Evolutionary conservation across 225 moss, liverwort and hornwort species (phyloP).

Genomic region (Polytrichum commune): DNA sequence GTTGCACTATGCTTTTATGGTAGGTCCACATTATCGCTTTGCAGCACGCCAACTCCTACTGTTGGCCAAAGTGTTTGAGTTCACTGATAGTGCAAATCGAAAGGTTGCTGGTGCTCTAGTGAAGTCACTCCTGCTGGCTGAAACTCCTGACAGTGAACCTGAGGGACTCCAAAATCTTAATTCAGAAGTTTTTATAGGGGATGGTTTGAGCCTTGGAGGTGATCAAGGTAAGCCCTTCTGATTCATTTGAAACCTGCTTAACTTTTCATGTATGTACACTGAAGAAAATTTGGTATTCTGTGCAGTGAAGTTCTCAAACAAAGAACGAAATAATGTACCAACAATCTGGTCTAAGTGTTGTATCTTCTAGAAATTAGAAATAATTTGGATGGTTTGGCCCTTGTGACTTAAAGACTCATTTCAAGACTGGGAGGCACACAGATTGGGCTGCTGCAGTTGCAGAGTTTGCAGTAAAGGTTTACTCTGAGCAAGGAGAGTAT

Average conservation of each 20-base stretch:
- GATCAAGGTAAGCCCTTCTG: constrained; percentile 58
- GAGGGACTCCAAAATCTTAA: constrained; percentile 27
- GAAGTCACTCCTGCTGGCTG: constrained; percentile 68
- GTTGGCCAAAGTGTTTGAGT: constrained; percentile 77
- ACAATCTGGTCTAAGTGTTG: too few relatives aligned
- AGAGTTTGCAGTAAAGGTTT: constrained; percentile 70
- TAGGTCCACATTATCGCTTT: constrained; percentile 77
- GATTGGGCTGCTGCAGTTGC: constrained; percentile 87
- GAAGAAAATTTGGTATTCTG: too few relatives aligned
- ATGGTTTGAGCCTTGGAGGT: constrained; percentile 86
- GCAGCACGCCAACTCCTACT: constrained; percentile 80
- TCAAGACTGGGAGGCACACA: constrained; percentile 13
- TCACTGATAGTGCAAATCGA: constrained; percentile 78
- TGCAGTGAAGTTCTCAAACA: background rate
- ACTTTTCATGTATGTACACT: too few relatives aligned
- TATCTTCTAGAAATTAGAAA: too few relatives aligned
- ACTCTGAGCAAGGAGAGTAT: constrained; percentile 85
- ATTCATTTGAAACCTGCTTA: too few relatives aligned
- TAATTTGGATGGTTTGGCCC: too few relatives aligned
- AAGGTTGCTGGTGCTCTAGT: constrained; percentile 71
- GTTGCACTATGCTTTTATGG: constrained; percentile 14
- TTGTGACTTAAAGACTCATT: too few relatives aligned
- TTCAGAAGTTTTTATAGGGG: constrained; percentile 63
- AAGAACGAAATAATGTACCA: too few relatives aligned
- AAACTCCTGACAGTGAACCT: constrained; percentile 42